Base-by-base conservation (phyloP, 2,329 filamentous ascomycete species). In the Cladosporium colombiae region DNA sequence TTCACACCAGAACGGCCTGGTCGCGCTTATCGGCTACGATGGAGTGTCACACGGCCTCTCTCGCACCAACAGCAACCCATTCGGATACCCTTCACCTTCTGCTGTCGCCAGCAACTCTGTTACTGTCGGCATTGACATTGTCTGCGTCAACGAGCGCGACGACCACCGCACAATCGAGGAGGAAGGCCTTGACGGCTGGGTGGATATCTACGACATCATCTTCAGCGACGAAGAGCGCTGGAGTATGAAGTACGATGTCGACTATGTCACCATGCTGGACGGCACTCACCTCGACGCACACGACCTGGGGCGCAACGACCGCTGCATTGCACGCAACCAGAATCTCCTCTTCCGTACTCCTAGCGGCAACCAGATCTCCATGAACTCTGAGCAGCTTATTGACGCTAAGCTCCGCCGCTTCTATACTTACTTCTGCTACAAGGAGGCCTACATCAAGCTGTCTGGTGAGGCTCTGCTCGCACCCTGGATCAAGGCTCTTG, bases 381-480 rank as follows among this genome's bases (percentile, higher is more conserved):
- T 84, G 67, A 75, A 74, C 40, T 81, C 78, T 2, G 79, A 83
- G 44, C 64, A 81, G 0, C 67, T 86, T n/a, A 79, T 85, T 21
- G 88, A 90, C 67, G 83, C 80, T 25, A 88, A 88, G 73, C 80
- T 93, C 31, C 83, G 89, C 5, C 83, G 85, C 62, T 94, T 94
- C 74, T 94, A 93, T 75, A 85, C 89, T 0, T 86, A 90, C 66
- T 94, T 91, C 89, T 91, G 89, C 75, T 84, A 92, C 76, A 88
- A 91, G 71, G 91, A 94, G 79, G 88, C 90, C 0, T 93, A 91
- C 75, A 88, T 93, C 77, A 94, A 93, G 84, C 88, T 94, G 80
- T 91, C 90, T 33, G 91, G 91, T 29, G 90, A 93, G 72, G 91
- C 90, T 0, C 81, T 94, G 66, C 81, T 93, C 10, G 91, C 91